phyloP scores from a whole-genome alignment of 768 basidiomycete species.

The Collybia sp. region DNA sequence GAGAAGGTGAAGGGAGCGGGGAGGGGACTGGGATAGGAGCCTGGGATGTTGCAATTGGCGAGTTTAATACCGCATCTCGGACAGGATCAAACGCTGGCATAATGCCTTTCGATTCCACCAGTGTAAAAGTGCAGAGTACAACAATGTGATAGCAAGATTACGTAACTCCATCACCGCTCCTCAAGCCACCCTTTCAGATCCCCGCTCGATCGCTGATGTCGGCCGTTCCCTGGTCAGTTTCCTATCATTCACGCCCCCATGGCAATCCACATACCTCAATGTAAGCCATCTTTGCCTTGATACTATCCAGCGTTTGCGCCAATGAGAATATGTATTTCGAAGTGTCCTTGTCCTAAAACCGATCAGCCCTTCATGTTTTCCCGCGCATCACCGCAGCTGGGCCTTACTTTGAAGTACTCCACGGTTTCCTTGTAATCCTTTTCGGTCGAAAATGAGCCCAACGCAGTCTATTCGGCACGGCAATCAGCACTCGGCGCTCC shows the following conservation, averaged over 20 bases:
- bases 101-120: constrained; percentile 1
- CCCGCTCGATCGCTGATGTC: constrained; percentile 46
- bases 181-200: constrained; percentile 56
- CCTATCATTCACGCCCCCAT: not conserved
- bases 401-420: constrained; percentile 71
- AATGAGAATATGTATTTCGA: constrained; percentile 64
- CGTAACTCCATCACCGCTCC: constrained; percentile 4
- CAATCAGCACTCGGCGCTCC: constrained; percentile 18
- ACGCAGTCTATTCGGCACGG: constrained; percentile 21
- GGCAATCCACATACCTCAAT: constrained; percentile 42
- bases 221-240: not conserved
- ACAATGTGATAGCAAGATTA: no score
- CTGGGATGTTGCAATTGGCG: constrained; percentile 45
- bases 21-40: constrained; percentile 19
- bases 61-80: constrained; percentile 81
- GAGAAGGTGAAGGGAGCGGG: constrained; percentile 37
- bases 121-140: not conserved
- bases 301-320: constrained; percentile 63
- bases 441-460: constrained; percentile 48
- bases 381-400: constrained; percentile 1
- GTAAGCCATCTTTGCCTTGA: constrained; percentile 57
- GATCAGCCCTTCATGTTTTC: constrained; percentile 2
- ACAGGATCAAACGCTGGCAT: constrained; percentile 86
- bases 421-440: constrained; percentile 59
- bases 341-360: constrained; percentile 53